These are phyloP conservation scores for Penicillium sp. DNA, from an alignment of 2,329 filamentous ascomycete genomes.

Conservation along the genomic window DNA sequence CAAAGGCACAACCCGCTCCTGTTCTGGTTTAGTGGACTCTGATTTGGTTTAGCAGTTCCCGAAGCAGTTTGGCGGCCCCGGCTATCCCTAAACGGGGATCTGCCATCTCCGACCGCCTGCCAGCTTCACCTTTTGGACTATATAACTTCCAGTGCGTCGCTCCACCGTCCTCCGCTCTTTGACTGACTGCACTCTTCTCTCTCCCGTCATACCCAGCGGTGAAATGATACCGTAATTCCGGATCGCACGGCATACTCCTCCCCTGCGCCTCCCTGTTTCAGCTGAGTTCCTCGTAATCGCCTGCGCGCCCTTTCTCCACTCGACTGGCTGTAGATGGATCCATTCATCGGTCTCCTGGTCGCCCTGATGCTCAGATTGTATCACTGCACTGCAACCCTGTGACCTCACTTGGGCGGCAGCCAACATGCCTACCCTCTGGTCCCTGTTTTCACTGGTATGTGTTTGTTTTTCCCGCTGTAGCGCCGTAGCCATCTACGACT, in stretches of 20 bases:
- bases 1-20: not conserved
- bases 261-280: conserved; percentile 5
- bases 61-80: not conserved
- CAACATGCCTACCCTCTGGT: not conserved
- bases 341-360: not conserved
- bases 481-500: not conserved
- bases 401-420: not conserved
- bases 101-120: conserved; percentile 3
- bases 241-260: conserved; percentile 1
- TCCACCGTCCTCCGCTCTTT: not conserved
- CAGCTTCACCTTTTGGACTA: not conserved
- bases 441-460: not conserved
- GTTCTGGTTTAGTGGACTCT: conserved; percentile 2
- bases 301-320: conserved; percentile 1
- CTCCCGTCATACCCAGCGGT: not conserved
- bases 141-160: conserved; percentile 10
- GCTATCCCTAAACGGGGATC: conserved; percentile 2
- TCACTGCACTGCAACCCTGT: not conserved
- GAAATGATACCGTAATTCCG: conserved; percentile 11
- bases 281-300: conserved; percentile 4
- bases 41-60: not conserved
- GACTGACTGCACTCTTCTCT: not conserved
- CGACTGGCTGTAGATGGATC: conserved; percentile 1
- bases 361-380: not conserved
- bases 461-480: not conserved